Percentiles rank a stretch among this genome's conserved stretches.
Conservation (phyloP, 2,329 filamentous ascomycete species). For the Aaosphaeria arxii region DNA sequence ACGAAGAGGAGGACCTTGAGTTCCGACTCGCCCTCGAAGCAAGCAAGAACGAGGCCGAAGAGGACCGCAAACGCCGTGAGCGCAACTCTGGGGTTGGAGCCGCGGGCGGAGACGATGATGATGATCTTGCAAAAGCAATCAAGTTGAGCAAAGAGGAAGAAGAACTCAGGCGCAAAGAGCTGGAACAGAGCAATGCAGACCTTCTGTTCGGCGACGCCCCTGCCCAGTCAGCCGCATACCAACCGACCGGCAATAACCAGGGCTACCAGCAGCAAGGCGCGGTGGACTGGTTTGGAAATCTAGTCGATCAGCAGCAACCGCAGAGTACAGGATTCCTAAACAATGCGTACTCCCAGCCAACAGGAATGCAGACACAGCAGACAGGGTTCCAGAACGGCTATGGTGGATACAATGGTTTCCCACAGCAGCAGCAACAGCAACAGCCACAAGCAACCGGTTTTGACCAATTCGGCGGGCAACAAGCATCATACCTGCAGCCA, state of each 20-base stretch:
- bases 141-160: conserved; percentile 94
- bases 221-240: conserved; percentile 62
- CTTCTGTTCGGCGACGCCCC: conserved; percentile 83
- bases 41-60: conserved; percentile 92
- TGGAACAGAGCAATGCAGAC: conserved; percentile 80
- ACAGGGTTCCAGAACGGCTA: conserved; percentile 70
- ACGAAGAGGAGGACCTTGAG: conserved; percentile 83
- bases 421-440: conserved; percentile 47
- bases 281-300: conserved; percentile 97
- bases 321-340: conserved; percentile 67
- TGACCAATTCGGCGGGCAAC: conserved; percentile 52
- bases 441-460: conserved; percentile 64
- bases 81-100: conserved; percentile 31
- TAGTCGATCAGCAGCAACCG: conserved; percentile 69
- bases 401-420: conserved; percentile 55
- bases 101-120: conserved; percentile 60
- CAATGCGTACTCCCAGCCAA: conserved; percentile 72
- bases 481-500: conserved; percentile 30
- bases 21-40: conserved; percentile 89
- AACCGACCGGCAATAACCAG: conserved; percentile 89
- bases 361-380: conserved; percentile 63
- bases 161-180: conserved; percentile 76
- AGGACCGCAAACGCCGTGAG: conserved; percentile 72
- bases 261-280: conserved; percentile 96
- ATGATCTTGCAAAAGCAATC: conserved; percentile 91